phyloP scores from a whole-genome alignment of 805 yeast species.

The Candida coleopterorum region DNA sequence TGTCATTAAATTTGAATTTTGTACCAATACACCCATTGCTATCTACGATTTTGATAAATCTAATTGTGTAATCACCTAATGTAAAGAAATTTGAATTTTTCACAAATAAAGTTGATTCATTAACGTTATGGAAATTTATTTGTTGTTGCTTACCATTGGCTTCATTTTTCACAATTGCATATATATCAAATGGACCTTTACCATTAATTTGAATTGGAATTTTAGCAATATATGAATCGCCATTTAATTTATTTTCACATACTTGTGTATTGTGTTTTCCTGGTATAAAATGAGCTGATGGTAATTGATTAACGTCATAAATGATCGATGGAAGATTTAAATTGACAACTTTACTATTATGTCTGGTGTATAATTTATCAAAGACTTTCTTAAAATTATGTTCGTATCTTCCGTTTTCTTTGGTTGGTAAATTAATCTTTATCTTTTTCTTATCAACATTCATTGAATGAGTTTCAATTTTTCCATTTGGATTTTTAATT shows the following conservation, averaged over 20 bases:
- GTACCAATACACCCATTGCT: conserved; percentile 61
- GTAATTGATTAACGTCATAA: conserved; percentile 54
- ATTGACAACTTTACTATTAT: conserved; percentile 18
- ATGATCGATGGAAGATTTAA: conserved; percentile 15
- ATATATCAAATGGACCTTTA: conserved; percentile 54
- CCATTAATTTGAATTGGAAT: conserved; percentile 58
- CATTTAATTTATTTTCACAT: conserved; percentile 33
- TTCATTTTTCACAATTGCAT: conserved; percentile 57
- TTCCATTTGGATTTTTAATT: conserved; percentile 55
- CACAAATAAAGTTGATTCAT: conserved; percentile 7
- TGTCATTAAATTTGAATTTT: conserved; percentile 32
- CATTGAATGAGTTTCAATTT: conserved; percentile 29
- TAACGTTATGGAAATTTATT: conserved; percentile 8
- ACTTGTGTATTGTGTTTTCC: conserved; percentile 45
- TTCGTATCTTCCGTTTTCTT: conserved; percentile 53
- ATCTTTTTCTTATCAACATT: conserved; percentile 23
- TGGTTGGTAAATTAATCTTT: conserved; percentile 36
- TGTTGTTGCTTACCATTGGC: conserved; percentile 43
- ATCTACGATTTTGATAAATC: conserved; percentile 58
- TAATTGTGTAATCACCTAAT: conserved; percentile 67
- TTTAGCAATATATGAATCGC: conserved; percentile 18
- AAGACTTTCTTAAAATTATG: conserved; percentile 58
- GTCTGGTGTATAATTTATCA: conserved; percentile 55
- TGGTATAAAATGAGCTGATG: conserved; percentile 49
- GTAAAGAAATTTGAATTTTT: conserved; percentile 45